Conservation (phyloP, 1,284 basidiomycete genomes). For the Ceratobasidium sp. region DNA sequence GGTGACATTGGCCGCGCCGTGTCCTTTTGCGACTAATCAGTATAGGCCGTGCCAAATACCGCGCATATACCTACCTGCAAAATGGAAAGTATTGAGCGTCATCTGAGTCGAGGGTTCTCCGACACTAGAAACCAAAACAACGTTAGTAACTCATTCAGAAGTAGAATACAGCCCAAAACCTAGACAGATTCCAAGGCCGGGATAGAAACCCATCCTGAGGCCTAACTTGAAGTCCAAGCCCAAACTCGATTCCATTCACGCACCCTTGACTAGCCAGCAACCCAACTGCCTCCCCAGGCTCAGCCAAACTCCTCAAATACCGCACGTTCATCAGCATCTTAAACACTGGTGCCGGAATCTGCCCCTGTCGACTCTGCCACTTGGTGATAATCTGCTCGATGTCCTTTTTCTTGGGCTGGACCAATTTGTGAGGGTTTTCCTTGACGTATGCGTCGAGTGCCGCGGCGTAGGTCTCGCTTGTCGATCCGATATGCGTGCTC, state of each 20-base stretch:
- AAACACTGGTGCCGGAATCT: slow-evolving; percentile 70
- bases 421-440: slow-evolving; percentile 76
- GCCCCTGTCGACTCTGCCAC: slow-evolving; percentile 52
- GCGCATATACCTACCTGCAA: slow-evolving; percentile 70
- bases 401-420: slow-evolving; percentile 64
- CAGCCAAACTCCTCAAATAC: slow-evolving; percentile 92
- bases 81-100: slow-evolving; percentile 99
- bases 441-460: slow-evolving; percentile 84
- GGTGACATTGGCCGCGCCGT: slow-evolving; percentile 99
- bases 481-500: slow-evolving; percentile 82
- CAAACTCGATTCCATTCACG: slow-evolving; percentile 45
- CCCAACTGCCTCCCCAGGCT: slow-evolving; percentile 98
- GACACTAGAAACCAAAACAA: slow-evolving; percentile 61
- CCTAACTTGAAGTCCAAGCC: slow-evolving; percentile 1
- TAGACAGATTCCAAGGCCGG: neutral
- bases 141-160: slow-evolving; percentile 14
- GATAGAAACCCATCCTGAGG: neutral
- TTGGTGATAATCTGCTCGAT: slow-evolving; percentile 46
- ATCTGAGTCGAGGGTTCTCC: slow-evolving; percentile 99
- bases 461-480: slow-evolving; percentile 90
- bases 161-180: neutral
- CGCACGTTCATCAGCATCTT: slow-evolving; percentile 83
- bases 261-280: slow-evolving; percentile 97
- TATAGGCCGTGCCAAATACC: slow-evolving; percentile 32
- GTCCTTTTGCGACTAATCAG: slow-evolving; percentile 60